Base-by-base conservation (phyloP, 2,329 filamentous ascomycete genomes). In the Ophiocordyceps australis region DNA sequence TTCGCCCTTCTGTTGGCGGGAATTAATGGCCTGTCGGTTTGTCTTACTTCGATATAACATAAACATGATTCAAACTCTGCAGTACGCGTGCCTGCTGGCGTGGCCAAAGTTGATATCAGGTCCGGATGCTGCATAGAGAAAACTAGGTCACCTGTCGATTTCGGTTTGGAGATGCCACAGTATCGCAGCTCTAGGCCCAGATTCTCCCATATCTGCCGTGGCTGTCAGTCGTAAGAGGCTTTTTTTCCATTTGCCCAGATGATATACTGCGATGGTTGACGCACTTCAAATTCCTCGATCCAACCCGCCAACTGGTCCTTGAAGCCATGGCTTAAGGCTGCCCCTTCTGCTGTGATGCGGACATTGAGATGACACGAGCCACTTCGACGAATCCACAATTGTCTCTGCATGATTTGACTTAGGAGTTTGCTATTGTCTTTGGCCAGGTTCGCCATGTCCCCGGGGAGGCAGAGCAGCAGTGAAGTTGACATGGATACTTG, bases 81-180 rank as follows among this genome's bases (percentile, higher is more conserved):
- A 5, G 33, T 38, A 4, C 26, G 22, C 1, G 46, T 40, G 2
- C 31, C 35, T 1, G 25, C 22, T 2, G 50, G 50, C 5, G 44
- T 34, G 5, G 39, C 16, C 14, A 50, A 26, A 11, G 40, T 32
- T 4, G 50, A 52, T 0, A 38, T 36, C 12, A 50, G 24, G 20
- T 46, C 40, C 4, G 46, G 40, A 26, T 56, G 52, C 25, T 54
- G 44, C 7, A 56, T 38, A 1, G 43, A 49, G 21, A 54, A 53
- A 2, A 32, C 29, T 7, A 49, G 24, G 9, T 34, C 27, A 8
- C 35, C 37, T 4, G 37, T 27, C 5, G 35, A 17, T 12, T 32
- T 29, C 3, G 25, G n/a, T 7, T 10, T 9, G 3, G 17, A 19
- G 17, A 28, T 27, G 5, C 25, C 24, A n/a, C 36, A 29, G n/a